Base-by-base conservation (phyloP, 2,329 filamentous ascomycete genomes). In the Myriosclerotinia duriaeana region DNA sequence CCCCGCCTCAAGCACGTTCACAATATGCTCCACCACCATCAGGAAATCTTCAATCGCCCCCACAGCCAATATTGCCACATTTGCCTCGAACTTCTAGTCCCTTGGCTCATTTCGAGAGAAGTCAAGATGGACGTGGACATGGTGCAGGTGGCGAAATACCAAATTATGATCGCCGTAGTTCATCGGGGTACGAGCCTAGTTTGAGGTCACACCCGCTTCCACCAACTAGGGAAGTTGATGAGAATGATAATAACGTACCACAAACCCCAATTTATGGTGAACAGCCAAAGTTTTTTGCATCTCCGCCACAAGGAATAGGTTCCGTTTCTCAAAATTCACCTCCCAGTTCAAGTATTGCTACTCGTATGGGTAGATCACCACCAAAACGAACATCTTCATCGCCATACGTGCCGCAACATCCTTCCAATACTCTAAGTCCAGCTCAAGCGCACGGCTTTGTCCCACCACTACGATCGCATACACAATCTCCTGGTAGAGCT, bases 71-170 rank as follows among this genome's bases (percentile, higher is more conserved):
- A 48, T 78, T 88, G 52, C 79, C 85, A 56, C 85, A 89, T 72
- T 82, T 86, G 69, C 87, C 87, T 11, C 80, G 87, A 69, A 89
- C 87, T 1, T 89, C 87, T 1, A 89, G 87, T 70, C 87, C 87
- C 0, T 76, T 89, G 67, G 87, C 87, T 7, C 85, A 89, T 71
- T 88, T 67, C 67, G 87, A 89, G 74, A 80, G 81, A 61, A 72
- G 62, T 50, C 71, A 71, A 67, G 73, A 76, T 38, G 64, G 53
- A 30, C 67, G 72, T 22, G 65, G 69, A 42, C 65, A 71, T 54
- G 67, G 66, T 26, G 60, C 65, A 34, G 65, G 71, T n/a, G 67
- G 66, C 48, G 83, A 85, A n/a, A 70, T 69, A 20, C 69, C 75
- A n/a, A 74, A 79, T 48, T 71, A 78, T n/a, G 80, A 84, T 66